Conservation (phyloP, 768 basidiomycete species). For the Aureoboletus auriporus region DNA sequence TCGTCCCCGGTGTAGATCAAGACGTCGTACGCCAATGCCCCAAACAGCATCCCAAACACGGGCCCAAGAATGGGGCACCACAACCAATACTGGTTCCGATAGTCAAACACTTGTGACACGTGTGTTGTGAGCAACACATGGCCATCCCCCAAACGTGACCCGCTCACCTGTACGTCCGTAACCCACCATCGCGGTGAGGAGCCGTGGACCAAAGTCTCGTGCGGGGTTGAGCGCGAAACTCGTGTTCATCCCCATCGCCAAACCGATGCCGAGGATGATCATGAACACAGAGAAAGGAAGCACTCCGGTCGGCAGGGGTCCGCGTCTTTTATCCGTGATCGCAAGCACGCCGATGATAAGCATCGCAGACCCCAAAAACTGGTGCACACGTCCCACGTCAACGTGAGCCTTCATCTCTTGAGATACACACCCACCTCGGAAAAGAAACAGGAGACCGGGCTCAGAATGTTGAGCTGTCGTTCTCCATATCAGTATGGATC, state of each 20-base stretch:
- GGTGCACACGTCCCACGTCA: neutral
- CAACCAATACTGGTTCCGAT: too few relatives aligned
- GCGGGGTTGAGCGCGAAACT: slow-evolving; percentile 54
- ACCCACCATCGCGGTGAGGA: slow-evolving; percentile 62
- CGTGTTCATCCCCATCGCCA: slow-evolving; percentile 57
- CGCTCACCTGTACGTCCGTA: slow-evolving; percentile 40
- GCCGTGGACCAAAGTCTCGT: slow-evolving; percentile 44
- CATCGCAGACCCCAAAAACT: slow-evolving; percentile 53
- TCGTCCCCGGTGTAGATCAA: too few relatives aligned
- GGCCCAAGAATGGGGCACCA: too few relatives aligned
- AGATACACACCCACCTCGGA: slow-evolving; percentile 31
- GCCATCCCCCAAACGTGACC: too few relatives aligned
- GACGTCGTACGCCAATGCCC: too few relatives aligned
- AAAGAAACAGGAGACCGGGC: slow-evolving; percentile 39
- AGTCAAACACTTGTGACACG: too few relatives aligned
- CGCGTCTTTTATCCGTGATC: slow-evolving; percentile 29
- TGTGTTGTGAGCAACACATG: too few relatives aligned
- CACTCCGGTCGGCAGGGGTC: slow-evolving; percentile 18
- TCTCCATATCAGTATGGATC: neutral
- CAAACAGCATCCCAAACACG: too few relatives aligned
- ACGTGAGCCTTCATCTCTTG: too few relatives aligned
- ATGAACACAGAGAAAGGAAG: slow-evolving; percentile 52
- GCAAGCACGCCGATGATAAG: slow-evolving; percentile 51
- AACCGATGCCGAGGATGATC: slow-evolving; percentile 50
- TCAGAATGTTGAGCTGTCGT: slow-evolving; percentile 33